Conservation (phyloP, 768 basidiomycete genomes). For the Russula emetica region DNA sequence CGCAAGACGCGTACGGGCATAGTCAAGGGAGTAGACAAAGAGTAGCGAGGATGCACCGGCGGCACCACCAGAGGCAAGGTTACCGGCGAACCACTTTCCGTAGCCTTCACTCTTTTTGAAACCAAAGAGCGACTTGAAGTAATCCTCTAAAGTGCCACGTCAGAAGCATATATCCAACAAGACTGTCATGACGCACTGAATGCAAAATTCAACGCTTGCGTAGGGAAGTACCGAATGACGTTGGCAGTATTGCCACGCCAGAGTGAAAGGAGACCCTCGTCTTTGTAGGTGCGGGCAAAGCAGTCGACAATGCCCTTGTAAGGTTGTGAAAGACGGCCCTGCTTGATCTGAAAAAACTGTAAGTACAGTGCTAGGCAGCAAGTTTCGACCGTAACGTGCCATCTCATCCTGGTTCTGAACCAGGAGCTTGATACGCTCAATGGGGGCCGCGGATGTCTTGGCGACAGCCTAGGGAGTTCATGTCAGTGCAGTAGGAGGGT, state of each 20-base stretch:
- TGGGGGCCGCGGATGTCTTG: conserved; percentile 98
- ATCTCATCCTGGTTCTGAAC: conserved; percentile 99
- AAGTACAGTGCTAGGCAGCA: neutral
- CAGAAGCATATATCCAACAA: conserved; percentile 13
- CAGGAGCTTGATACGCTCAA: conserved; percentile 98
- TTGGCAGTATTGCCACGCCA: conserved; percentile 99
- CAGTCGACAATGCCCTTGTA: conserved; percentile 97
- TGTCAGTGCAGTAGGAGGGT: neutral
- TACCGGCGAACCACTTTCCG: conserved; percentile 98
- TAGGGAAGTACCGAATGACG: conserved; percentile 99
- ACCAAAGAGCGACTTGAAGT: conserved; percentile 98
- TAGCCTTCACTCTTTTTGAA: conserved; percentile 98
- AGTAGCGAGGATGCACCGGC: conserved; percentile 98
- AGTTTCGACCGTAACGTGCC: conserved; percentile 45
- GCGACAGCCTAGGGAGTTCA: conserved; percentile 73
- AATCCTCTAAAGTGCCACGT: conserved; percentile 64
- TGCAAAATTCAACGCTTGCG: conserved; percentile 99
- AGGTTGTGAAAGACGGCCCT: conserved; percentile 92
- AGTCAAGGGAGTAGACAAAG: conserved; percentile 99
- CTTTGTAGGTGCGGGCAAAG: conserved; percentile 85
- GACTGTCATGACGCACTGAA: conserved; percentile 71
- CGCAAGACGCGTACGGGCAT: conserved; percentile 98
- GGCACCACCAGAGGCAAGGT: conserved; percentile 97
- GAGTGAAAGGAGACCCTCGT: conserved; percentile 92
- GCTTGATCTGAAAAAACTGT: conserved; percentile 73